These are phyloP conservation scores for Hypocreales sp. DNA, from an alignment of 2,329 filamentous ascomycete genomes.

Conservation along the genomic window DNA sequence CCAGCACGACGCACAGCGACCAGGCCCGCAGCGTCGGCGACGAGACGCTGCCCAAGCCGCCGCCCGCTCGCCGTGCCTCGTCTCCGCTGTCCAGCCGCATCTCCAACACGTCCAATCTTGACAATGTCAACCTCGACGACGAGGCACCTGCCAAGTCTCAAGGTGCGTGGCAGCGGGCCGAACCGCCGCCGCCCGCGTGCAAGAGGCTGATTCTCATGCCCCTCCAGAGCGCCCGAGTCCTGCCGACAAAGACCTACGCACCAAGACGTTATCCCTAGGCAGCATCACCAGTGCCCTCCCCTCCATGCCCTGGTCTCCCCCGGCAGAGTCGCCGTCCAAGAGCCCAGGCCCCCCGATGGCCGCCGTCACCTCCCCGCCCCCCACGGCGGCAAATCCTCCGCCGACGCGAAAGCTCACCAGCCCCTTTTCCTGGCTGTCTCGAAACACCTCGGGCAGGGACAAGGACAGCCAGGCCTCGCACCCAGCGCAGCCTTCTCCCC, in stretches of 20 bases:
- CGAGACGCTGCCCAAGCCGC: constrained; percentile 2
- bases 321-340: constrained; percentile 33
- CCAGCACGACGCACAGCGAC: constrained; percentile 6
- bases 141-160: constrained; percentile 22
- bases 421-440: constrained; percentile 74
- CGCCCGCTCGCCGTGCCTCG: constrained; percentile 16
- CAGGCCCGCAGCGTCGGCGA: constrained; percentile 6
- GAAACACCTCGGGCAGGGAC: constrained; percentile 45
- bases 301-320: constrained; percentile 55
- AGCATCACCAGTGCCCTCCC: constrained; percentile 61
- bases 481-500: constrained; percentile 28
- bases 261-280: constrained; percentile 46
- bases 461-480: constrained; percentile 38
- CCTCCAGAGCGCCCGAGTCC: constrained; percentile 15
- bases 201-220: too few relatives aligned
- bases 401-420: constrained; percentile 62
- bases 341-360: constrained; percentile 20
- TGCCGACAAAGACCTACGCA: constrained; percentile 22
- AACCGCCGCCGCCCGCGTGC: not conserved
- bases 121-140: constrained; percentile 54
- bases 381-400: constrained; percentile 9
- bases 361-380: constrained; percentile 14
- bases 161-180: constrained; percentile 13
- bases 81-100: constrained; percentile 26
- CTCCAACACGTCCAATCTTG: constrained; percentile 31